phyloP scores from a whole-genome alignment of 495 filamentous ascomycete genomes.

The Penicillium verhagenii region DNA sequence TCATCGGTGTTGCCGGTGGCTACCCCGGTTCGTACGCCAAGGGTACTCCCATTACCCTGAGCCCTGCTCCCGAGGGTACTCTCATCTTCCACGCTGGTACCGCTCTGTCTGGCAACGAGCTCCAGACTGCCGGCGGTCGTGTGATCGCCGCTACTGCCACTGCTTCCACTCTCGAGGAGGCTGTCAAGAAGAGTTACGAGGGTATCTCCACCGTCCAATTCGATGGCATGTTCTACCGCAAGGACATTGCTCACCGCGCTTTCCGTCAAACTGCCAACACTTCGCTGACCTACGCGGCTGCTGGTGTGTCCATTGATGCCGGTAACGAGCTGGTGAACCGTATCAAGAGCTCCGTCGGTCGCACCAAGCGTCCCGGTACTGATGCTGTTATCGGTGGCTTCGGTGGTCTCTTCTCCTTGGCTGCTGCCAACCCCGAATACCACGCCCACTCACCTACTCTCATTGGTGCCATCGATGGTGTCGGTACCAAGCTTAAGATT shows the following conservation, averaged over 20 bases:
- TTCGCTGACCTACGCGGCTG: constrained; percentile 84
- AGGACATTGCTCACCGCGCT: constrained; percentile 81
- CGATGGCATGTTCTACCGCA: constrained; percentile 87
- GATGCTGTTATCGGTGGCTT: constrained; percentile 94
- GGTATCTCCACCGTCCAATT: constrained; percentile 80
- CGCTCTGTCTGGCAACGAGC: constrained; percentile 54
- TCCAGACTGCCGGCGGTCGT: constrained; percentile 79
- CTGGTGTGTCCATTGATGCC: constrained; percentile 88
- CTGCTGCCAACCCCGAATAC: constrained; percentile 67
- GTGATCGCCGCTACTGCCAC: constrained; percentile 87
- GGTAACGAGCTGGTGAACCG: constrained; percentile 87
- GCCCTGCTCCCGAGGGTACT: constrained; percentile 48
- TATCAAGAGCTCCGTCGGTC: constrained; percentile 80
- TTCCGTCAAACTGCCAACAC: constrained; percentile 43
- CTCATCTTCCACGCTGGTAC: constrained; percentile 95
- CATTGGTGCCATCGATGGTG: constrained; percentile 90
- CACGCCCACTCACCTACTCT: constrained; percentile 67
- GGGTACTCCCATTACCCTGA: constrained; percentile 69
- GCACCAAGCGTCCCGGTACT: constrained; percentile 79
- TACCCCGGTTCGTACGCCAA: constrained; percentile 90
- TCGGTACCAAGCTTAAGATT: constrained; percentile 95
- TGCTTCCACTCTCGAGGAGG: constrained; percentile 71
- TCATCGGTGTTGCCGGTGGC: constrained; percentile 91
- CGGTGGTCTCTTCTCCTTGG: constrained; percentile 82
- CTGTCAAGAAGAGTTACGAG: constrained; percentile 79